Evolutionary conservation across 257 asterid species (phyloP), one percentile per base, ranked within the genome.

Genomic region (Ligustrum vulgare): DNA sequence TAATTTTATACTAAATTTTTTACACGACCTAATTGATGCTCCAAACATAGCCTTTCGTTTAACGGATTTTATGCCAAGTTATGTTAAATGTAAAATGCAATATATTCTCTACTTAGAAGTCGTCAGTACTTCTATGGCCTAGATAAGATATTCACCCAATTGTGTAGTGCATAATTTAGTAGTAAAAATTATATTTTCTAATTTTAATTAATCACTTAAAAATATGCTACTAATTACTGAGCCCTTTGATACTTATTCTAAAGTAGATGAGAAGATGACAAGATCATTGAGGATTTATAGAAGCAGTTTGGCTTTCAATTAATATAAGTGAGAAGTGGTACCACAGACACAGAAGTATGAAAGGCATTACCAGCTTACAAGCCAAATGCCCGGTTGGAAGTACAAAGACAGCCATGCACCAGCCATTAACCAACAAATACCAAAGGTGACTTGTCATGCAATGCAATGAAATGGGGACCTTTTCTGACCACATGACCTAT

Each of bases 371-470:
- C 1, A 51, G 10, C 23, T 18, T 54, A 54, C 60, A 22, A 49
- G 8, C 60, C 60, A 49, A 49, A 58, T 58, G 66, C 16, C 15
- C 34, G 33, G 69, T 72, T 75, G 72, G 32, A 79, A 78, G 82
- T 82, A 82, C 74, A 79, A 79, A 63, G 78, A 78, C 78, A 60
- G 69, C 36, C 71, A 71, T 58, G 65, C 73, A 49, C 36, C 75
- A 37, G 63, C 63, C 51, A 45, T 72, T 77, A 75, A 71, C 73
- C 69, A 73, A 63, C 77, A 60, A 67, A 68, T 69, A 77, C 84
- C 69, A 76, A 62, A 7, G 36, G 54, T 28, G 84, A 76, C 75
- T 67, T 22, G 70, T 49, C 37, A 31, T 43, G 60, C 72, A 23
- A 70, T 28, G 67, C 20, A 49, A 49, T 28, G 67, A 7, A 49